Evolutionary conservation across 805 yeast species (phyloP).

Genomic region (Sporopachydermia quercuum): DNA sequence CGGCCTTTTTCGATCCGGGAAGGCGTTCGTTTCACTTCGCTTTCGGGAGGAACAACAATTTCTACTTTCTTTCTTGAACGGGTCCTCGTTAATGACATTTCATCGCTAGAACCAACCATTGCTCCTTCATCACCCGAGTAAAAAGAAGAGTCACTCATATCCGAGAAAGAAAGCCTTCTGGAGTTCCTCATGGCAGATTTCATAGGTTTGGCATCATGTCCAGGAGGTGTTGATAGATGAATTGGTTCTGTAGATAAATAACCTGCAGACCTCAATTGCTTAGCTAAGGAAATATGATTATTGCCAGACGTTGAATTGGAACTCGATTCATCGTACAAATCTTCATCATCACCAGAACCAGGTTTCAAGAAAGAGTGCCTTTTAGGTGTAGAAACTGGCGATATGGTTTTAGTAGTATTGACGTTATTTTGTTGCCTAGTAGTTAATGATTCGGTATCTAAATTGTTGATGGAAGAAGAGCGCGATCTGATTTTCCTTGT

Average conservation of each 20-base stretch:
- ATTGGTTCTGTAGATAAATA: background rate
- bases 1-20: background rate
- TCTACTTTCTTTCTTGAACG: background rate
- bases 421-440: too few relatives aligned
- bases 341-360: background rate
- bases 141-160: background rate
- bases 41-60: background rate
- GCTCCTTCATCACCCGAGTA: conserved; percentile 1
- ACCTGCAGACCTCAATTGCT: background rate
- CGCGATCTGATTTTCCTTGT: too few relatives aligned
- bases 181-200: background rate
- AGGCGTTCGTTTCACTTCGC: background rate
- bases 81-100: background rate
- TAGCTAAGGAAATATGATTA: background rate
- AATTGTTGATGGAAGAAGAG: too few relatives aligned
- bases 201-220: background rate
- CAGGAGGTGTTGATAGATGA: background rate
- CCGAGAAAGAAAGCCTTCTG: background rate
- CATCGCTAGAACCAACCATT: background rate
- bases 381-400: too few relatives aligned
- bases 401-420: too few relatives aligned
- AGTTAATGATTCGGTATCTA: too few relatives aligned
- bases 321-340: background rate
- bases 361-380: too few relatives aligned
- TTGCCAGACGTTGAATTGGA: too few relatives aligned